Evolutionary conservation across 1,284 basidiomycete species (phyloP), one percentile per base, ranked within the genome.

Genomic region (Ceratobasidium sp.): DNA sequence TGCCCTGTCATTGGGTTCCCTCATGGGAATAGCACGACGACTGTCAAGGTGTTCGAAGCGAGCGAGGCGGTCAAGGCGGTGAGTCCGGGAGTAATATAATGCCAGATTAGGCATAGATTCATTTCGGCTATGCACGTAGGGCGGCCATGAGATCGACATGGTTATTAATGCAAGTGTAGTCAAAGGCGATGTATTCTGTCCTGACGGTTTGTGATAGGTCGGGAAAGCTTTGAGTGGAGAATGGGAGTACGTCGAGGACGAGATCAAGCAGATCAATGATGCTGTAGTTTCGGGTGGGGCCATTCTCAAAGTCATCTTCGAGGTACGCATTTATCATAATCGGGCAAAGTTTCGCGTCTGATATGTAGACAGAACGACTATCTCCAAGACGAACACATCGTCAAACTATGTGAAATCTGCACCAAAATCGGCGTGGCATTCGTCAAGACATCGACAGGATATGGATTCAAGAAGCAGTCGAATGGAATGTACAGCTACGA

Each of bases 251-350:
- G 74, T 75, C 35, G 71, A 73, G 34, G 69, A 73, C 15, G 74
- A 75, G 69, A 73, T 75, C 53, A 68, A 68, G 32, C 64, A 65
- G 38, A 71, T 75, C 68, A 75, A 75, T 67, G 68, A 71, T 38
- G 74, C 74, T 15, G 74, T 75, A 7, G 67, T 68, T 40, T 55
- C 49, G 20, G 35, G 55, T 20, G 72, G 70, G 13, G 72, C 73
- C 13, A 75, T 73, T 31, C 58, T 75, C n/a, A 75, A 75, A 60
- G 74, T 75, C 32, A 75, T 75, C 12, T 75, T 74, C 60, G 74
- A 75, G 58, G 71, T 72, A 56, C 10, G 68, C 45, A 25, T 32
- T 25, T 29, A 29, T n/a, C 20, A 31, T 67, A 10, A 29, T 29
- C 3, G 1, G 31, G 25, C 38, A 27, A 20, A 20, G 22, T 34